Percentiles rank a stretch among this genome's conserved stretches.
These are phyloP conservation scores for Metarhizium humberi DNA, from an alignment of 2,329 filamentous ascomycete species.

Conservation along the genomic window DNA sequence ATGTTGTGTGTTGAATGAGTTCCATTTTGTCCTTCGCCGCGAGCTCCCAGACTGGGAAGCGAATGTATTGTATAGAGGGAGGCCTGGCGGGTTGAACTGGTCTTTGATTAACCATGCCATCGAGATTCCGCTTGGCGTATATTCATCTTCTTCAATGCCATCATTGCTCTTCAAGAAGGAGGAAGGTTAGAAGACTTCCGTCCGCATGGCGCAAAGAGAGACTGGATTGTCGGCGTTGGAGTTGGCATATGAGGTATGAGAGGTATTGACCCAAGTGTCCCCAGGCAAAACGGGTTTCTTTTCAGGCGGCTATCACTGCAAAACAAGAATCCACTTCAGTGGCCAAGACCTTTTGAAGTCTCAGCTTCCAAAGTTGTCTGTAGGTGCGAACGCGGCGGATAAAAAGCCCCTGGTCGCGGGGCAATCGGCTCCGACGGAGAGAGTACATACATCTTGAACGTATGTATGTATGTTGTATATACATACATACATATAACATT, in stretches of 20 bases:
- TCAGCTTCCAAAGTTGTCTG: not conserved
- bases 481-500: not conserved
- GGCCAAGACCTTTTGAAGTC: not conserved
- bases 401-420: slow-evolving; percentile 4
- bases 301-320: not conserved
- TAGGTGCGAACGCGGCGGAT: slow-evolving; percentile 3
- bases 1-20: not conserved
- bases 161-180: too few species aligned
- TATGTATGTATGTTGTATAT: not conserved
- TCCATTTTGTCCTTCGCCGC: not conserved
- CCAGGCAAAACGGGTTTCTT: not conserved
- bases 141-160: not conserved
- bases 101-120: not conserved
- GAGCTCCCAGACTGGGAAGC: not conserved
- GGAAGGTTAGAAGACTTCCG: not conserved
- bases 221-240: not conserved
- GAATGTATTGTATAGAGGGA: not conserved
- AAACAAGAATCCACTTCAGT: not conserved
- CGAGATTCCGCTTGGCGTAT: not conserved
- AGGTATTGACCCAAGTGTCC: not conserved
- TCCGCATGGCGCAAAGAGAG: not conserved
- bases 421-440: slow-evolving; percentile 6
- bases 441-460: slow-evolving; percentile 4
- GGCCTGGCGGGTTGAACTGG: not conserved
- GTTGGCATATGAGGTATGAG: too few species aligned